phyloP scores from a whole-genome alignment of 805 yeast genomes.

The Ogataea dorogensis region DNA sequence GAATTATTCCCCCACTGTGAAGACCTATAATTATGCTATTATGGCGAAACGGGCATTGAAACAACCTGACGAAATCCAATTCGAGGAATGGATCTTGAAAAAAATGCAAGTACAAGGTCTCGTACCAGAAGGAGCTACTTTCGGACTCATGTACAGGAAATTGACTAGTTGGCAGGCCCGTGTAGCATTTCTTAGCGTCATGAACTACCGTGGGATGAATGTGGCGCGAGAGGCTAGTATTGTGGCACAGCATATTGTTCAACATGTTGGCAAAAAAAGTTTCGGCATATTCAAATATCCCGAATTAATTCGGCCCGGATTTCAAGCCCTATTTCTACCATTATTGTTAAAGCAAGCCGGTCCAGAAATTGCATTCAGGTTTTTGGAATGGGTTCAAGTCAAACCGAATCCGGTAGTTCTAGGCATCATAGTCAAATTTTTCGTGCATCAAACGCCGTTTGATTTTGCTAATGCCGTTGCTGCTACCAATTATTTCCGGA shows the following conservation, averaged over 20 bases:
- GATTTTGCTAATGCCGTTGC: conserved; percentile 13
- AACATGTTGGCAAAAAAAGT: not conserved
- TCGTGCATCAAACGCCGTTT: conserved; percentile 1
- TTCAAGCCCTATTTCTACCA: not conserved
- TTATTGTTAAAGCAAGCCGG: conserved; percentile 1
- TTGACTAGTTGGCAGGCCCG: conserved; percentile 1
- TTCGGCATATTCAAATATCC: conserved; percentile 1
- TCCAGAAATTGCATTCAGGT: conserved; percentile 5
- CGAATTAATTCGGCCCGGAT: conserved; percentile 1
- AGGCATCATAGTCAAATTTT: conserved; percentile 1
- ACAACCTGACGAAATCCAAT: conserved; percentile 1
- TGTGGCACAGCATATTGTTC: not conserved
- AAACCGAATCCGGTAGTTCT: conserved; percentile 1
- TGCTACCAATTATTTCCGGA: conserved; percentile 8
- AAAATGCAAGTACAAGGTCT: conserved; percentile 7
- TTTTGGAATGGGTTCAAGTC: conserved; percentile 3
- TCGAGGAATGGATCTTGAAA: conserved; percentile 6
- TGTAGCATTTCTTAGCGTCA: conserved; percentile 11
- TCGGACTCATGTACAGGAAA: conserved; percentile 4
- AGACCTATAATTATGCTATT: conserved; percentile 3
- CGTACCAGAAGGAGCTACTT: conserved; percentile 9
- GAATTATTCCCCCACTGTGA: conserved; percentile 1
- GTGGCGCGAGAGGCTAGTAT: not conserved
- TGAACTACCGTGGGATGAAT: conserved; percentile 4
- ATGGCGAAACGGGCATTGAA: conserved; percentile 5